Percentiles rank a stretch among this genome's conserved stretches.
Conservation (phyloP, 176 grass and related monocot species). For the Avena atlantica region DNA sequence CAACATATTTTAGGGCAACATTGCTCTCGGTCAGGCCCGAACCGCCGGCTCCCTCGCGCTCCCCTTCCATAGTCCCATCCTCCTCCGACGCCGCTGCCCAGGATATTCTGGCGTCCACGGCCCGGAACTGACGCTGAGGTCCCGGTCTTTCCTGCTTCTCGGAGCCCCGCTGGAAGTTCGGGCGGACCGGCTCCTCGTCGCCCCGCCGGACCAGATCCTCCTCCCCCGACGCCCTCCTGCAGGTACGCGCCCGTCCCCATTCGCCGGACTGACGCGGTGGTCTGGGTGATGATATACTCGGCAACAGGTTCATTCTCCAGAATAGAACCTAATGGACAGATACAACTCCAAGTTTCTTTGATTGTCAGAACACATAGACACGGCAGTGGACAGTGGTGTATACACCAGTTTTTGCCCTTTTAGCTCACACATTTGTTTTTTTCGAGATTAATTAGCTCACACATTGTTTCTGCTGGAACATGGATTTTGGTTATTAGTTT, state of each 20-base stretch:
- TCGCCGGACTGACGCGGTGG: background rate
- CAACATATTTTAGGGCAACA: too few species aligned
- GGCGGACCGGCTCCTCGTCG: background rate
- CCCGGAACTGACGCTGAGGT: background rate
- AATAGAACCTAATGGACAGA: background rate
- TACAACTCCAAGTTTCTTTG: background rate
- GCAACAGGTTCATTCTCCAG: background rate
- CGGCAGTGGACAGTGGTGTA: too few species aligned
- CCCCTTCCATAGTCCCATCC: background rate
- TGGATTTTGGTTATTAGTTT: background rate
- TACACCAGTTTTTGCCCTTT: background rate
- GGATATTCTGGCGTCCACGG: background rate
- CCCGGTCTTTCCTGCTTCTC: background rate
- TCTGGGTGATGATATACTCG: background rate
- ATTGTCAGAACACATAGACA: background rate
- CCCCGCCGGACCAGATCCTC: background rate
- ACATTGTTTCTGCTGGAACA: background rate
- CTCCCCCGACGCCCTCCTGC: background rate
- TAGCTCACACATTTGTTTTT: background rate
- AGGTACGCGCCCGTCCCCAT: background rate
- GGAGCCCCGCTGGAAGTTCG: background rate
- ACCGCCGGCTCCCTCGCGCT: background rate
- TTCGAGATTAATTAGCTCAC: too few species aligned
- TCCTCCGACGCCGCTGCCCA: background rate
- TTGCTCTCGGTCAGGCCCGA: too few species aligned